Evolutionary conservation across 2,329 filamentous ascomycete genomes (phyloP), one percentile per base, ranked within the genome.

Genomic region (Arthrobotrys sinensis): DNA sequence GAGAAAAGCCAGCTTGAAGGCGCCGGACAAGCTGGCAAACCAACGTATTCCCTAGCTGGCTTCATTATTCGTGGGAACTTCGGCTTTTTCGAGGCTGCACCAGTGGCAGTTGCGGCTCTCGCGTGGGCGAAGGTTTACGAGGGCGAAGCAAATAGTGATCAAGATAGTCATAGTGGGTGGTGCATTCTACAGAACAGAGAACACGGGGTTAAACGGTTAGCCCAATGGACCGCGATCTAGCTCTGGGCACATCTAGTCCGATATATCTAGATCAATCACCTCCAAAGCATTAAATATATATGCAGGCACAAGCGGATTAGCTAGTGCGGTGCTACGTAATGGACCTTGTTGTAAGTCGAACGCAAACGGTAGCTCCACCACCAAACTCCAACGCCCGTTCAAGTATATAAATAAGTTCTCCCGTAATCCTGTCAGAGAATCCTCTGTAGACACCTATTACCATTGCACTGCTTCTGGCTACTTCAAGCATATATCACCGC

Each of bases 41-140:
- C 55, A 24, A 2, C 19, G 4, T 60, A 24, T 11, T 66, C 32
- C 14, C 46, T 55, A 28, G 60, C 70, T 40, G 73, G 73, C 0
- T 77, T 77, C 38, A 40, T 77, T 24, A 48, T 77, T 50, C 66
- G 73, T 3, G 66, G 66, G 1, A 71, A 63, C 57, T 77, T 77
- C 34, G 66, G 73, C 4, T 77, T 66, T 38, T 14, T 32, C 11
- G 60, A 67, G 10, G 73, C 60, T 6, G 12, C 10, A 3, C 67
- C 73, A 0, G 60, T 77, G 2, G 73, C 73, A 4, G 48, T 55
- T n/a, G 73, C 66, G 24, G 73, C 45, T 45, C 60, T 77, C 24
- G 66, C 66, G 3, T 77, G 73, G 73, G 38, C 60, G 8, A 60
- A 53, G 48, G 52, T 40, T 32, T 38, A 24, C 4, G 4, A 43